phyloP scores from a whole-genome alignment of 2,329 filamentous ascomycete genomes.

The Penicillium crustosum region DNA sequence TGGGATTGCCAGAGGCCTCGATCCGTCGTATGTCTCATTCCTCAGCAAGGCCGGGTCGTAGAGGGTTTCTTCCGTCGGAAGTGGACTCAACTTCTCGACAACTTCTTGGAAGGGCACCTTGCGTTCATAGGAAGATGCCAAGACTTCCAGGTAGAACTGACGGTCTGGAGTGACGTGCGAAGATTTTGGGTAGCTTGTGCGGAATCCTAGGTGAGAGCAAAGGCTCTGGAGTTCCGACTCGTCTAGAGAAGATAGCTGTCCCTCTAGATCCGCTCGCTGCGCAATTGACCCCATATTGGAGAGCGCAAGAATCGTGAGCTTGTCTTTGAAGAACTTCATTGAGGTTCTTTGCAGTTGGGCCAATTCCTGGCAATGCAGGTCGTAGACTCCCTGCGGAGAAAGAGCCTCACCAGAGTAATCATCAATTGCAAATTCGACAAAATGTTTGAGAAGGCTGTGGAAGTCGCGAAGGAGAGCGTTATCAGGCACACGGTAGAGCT shows the following conservation, averaged over 20 bases:
- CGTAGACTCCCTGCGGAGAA: constrained; percentile 70
- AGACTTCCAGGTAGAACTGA: constrained; percentile 58
- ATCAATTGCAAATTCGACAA: constrained; percentile 83
- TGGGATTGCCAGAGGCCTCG: constrained; percentile 81
- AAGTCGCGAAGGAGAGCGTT: constrained; percentile 80
- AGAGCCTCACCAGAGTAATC: constrained; percentile 83
- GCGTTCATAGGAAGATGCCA: constrained; percentile 73
- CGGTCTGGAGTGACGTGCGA: constrained; percentile 64
- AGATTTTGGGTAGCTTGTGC: constrained; percentile 76
- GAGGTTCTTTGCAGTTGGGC: constrained; percentile 76
- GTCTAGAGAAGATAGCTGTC: constrained; percentile 69
- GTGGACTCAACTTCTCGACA: constrained; percentile 66
- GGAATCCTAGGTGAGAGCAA: constrained; percentile 69
- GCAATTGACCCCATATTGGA: constrained; percentile 91
- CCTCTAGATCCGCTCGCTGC: constrained; percentile 72
- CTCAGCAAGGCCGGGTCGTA: constrained; percentile 77
- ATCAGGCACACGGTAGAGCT: constrained; percentile 70
- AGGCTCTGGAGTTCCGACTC: constrained; percentile 73
- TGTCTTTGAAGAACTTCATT: constrained; percentile 81
- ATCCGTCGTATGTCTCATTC: constrained; percentile 85
- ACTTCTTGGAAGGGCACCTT: constrained; percentile 79
- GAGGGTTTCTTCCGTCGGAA: constrained; percentile 79
- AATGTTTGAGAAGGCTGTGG: constrained; percentile 77
- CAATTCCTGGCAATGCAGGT: constrained; percentile 72
- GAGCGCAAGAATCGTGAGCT: constrained; percentile 84